Evolutionary conservation across 2,329 filamentous ascomycete genomes (phyloP), one percentile per base, ranked within the genome.

Genomic region (Botrytis pseudocinerea): DNA sequence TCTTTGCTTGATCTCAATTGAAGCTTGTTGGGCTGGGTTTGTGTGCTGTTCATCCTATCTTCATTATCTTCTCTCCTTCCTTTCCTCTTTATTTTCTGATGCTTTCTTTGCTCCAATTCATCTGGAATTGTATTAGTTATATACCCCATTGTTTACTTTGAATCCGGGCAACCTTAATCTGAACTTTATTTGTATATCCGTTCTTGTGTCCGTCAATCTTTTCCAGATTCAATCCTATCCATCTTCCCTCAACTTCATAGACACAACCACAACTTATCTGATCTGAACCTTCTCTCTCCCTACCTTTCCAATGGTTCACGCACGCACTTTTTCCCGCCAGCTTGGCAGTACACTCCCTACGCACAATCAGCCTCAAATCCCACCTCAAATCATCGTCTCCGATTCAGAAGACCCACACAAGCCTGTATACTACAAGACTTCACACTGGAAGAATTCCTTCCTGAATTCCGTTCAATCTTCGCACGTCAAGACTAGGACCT

Each of bases 321-420:
- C 64, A 57, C 64, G 64, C 35, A 68, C 64, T 14, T 54, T 68
- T 28, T 68, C 64, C 35, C 64, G 64, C 64, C 64, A 68, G 64
- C 35, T 68, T 8, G 46, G 64, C 64, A 57, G 16, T 42, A 42
- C 64, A 9, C 64, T 68, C 48, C 64, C 64, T 57, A 68, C 35
- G 35, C 64, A 68, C 64, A 68, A 68, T 18, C 64, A 68, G 57
- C 64, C 64, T 42, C 64, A 68, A n/a, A 14, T 54, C 20, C 64
- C 48, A 22, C 64, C 64, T 42, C 64, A 68, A 42, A 68, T 54
- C 18, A 40, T 68, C 64, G 38, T 66, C 44, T 38, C 44, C 32
- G 46, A 68, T 48, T 68, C 64, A 20, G 64, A 68, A 57, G 35
- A 68, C 51, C 48, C 35, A 42, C 64, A 54, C 25, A 68, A 40